Base-by-base conservation (phyloP, 306 rosid genomes). In the Prunus armeniaca region DNA sequence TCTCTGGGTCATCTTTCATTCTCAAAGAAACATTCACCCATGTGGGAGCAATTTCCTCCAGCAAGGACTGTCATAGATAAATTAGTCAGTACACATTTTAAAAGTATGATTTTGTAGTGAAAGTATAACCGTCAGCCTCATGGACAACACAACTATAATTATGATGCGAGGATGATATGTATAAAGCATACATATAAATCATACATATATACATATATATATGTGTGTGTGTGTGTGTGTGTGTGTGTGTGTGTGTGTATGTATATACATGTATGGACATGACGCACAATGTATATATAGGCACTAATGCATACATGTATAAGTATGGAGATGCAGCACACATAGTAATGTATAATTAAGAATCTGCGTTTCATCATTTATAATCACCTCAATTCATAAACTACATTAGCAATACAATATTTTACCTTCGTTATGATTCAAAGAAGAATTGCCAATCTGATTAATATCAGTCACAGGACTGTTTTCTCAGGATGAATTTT, bases 41-140 rank as follows among this genome's bases (percentile, higher is more conserved):
- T 4, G 98, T 91, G n/a, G 98, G 98, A 82, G 98, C 92, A 80
- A 93, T 93, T 61, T 93, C 98, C 89, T 93, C 97, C 69, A 93
- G 75, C 73, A 88, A n/a, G 62, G 89, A 84, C 98, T 93, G 88
- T 68, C 67, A 72, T 11, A 83, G 65, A 79, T 57, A 79, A 65
- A 43, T 75, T 67, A 45, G 69, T 81, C 72, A 89, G 64, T 57
- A 73, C 69, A 72, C 69, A 65, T 45, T 70, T 25, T 9, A 76
- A 62, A 65, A 78, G 75, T 45, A 65, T 22, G 9, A 5, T 19
- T 60, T 25, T 43, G 13, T 27, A 8, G 13, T 15, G 41, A 75
- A 54, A 12, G 46, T 22, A 65, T 30, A 57, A 51, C 38, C 6
- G 57, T 62, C 9, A 32, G 61, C 20, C 13, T 70, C 47, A 28